Percentiles rank a stretch among this genome's conserved stretches.
These are phyloP conservation scores for Rhodotorula toruloides DNA, from an alignment of 768 basidiomycete species.

Conservation along the genomic window DNA sequence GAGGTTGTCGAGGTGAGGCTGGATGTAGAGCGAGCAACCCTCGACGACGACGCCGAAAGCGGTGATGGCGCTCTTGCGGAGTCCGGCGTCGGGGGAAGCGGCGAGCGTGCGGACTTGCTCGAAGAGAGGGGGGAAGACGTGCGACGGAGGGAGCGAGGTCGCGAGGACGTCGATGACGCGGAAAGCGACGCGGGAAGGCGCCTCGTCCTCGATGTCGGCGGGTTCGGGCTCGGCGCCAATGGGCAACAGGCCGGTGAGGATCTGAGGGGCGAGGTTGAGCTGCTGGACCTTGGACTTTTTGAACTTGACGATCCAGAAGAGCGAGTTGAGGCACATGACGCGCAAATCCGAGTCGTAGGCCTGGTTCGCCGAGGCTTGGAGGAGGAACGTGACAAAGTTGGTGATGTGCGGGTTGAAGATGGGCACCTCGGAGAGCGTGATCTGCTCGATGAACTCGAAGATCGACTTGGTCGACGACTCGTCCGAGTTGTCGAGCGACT, in stretches of 20 bases:
- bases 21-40: conserved; percentile 96
- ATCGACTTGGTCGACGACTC: conserved; percentile 77
- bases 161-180: conserved; percentile 90
- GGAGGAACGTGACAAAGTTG: conserved; percentile 79
- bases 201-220: conserved; percentile 62
- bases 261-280: conserved; percentile 71
- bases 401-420: conserved; percentile 81
- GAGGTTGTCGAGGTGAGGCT: conserved; percentile 78
- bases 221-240: conserved; percentile 91
- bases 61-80: conserved; percentile 87
- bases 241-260: conserved; percentile 86
- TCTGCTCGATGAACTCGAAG: conserved; percentile 92
- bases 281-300: conserved; percentile 94
- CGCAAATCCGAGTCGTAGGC: conserved; percentile 72
- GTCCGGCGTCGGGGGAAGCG: conserved; percentile 65
- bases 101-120: conserved; percentile 78
- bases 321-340: conserved; percentile 81
- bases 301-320: conserved; percentile 97
- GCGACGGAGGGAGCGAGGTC: conserved; percentile 83
- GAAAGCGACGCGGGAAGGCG: conserved; percentile 83
- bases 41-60: conserved; percentile 93
- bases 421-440: conserved; percentile 93
- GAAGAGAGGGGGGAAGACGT: conserved; percentile 91
- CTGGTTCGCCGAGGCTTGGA: conserved; percentile 73
- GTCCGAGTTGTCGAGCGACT: conserved; percentile 70